Conservation (phyloP, 495 filamentous ascomycete genomes). For the Oidiodendron maius region DNA sequence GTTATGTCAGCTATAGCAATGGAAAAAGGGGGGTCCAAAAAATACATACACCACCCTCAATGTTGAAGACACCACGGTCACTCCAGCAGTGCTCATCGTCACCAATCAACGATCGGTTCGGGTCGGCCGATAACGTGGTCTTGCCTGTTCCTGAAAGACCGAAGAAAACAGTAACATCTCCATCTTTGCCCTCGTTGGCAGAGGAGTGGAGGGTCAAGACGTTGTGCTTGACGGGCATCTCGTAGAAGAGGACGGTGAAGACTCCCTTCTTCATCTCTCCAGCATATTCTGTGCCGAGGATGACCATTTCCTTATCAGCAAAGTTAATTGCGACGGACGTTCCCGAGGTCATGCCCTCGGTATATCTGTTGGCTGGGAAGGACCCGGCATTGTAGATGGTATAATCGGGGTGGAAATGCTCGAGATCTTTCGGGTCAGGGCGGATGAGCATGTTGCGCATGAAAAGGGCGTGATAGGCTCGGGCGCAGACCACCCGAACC, state of each 20-base stretch:
- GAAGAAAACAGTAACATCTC: conserved; percentile 98
- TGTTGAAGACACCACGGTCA: conserved; percentile 96
- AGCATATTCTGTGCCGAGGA: conserved; percentile 97
- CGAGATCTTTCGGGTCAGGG: conserved; percentile 79
- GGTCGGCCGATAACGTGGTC: conserved; percentile 95
- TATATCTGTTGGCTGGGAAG: conserved; percentile 98
- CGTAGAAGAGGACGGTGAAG: conserved; percentile 99
- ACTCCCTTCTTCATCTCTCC: conserved; percentile 99
- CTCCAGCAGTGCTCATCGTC: conserved; percentile 99
- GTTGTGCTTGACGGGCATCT: conserved; percentile 99
- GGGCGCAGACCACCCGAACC: conserved; percentile 95
- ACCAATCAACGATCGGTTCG: conserved; percentile 92
- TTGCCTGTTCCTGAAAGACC: conserved; percentile 98
- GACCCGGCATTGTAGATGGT: conserved; percentile 98
- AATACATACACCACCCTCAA: conserved; percentile 69
- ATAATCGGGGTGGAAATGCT: conserved; percentile 98
- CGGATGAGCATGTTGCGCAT: conserved; percentile 99
- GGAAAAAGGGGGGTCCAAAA: neutral
- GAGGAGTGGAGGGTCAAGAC: conserved; percentile 95
- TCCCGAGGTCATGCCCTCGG: conserved; percentile 94
- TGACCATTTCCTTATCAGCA: conserved; percentile 92
- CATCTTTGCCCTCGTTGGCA: conserved; percentile 80
- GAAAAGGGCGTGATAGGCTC: conserved; percentile 99
- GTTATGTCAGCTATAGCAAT: conserved; percentile 3
- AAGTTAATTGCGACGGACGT: conserved; percentile 87